These are phyloP conservation scores for Auriscalpium microsporum DNA, from an alignment of 768 basidiomycete genomes.

Conservation along the genomic window DNA sequence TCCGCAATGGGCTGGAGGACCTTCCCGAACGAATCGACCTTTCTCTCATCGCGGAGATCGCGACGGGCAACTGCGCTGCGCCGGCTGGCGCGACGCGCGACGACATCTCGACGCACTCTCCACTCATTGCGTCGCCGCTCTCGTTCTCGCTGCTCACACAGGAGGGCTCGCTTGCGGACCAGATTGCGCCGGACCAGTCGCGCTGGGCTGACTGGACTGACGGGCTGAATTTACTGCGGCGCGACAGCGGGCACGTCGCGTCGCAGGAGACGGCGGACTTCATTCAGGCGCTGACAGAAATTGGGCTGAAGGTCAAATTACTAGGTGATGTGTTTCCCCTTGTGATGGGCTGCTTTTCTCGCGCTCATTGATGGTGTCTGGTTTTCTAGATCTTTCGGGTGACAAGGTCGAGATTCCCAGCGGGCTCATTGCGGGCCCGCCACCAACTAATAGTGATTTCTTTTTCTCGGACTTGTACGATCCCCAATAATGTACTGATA, in stretches of 20 bases:
- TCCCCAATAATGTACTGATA: constrained; percentile 9
- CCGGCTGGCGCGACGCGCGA: constrained; percentile 46
- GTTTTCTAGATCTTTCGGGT: constrained; percentile 66
- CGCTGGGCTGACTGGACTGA: constrained; percentile 94
- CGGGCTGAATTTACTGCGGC: constrained; percentile 78
- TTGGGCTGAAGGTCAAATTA: constrained; percentile 86
- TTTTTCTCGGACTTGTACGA: constrained; percentile 64
- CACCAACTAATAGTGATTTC: constrained; percentile 74
- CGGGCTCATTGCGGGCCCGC: constrained; percentile 65
- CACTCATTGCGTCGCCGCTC: constrained; percentile 21
- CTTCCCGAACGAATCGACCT: constrained; percentile 83
- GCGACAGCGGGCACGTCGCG: constrained; percentile 74
- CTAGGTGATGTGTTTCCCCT: constrained; percentile 44
- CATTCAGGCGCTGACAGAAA: constrained; percentile 81
- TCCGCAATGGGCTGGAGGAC: constrained; percentile 78
- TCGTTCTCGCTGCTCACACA: constrained; percentile 24
- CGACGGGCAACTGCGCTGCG: constrained; percentile 62
- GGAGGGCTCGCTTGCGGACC: constrained; percentile 25
- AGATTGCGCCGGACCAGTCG: constrained; percentile 41
- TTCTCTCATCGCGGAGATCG: constrained; percentile 68
- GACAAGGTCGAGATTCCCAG: constrained; percentile 87
- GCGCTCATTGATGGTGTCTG: neutral
- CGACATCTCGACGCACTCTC: neutral
- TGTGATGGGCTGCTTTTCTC: neutral
- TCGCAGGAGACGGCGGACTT: constrained; percentile 83